phyloP scores from a whole-genome alignment of 2,329 filamentous ascomycete species.

The Westerdykella sp. region DNA sequence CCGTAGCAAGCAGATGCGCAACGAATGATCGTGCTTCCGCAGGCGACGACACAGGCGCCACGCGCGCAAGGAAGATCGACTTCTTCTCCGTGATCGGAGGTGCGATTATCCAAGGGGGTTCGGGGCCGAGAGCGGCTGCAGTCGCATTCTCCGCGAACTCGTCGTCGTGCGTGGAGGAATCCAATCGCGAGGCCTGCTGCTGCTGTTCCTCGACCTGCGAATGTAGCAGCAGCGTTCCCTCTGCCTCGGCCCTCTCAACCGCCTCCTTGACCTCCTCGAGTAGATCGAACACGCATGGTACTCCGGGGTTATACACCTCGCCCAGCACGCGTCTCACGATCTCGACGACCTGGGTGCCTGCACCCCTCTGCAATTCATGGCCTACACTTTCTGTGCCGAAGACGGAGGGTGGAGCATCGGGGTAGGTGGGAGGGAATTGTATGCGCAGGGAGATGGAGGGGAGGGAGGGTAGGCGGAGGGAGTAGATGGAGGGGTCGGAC shows the following conservation, averaged over 20 bases:
- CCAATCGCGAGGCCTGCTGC: neutral
- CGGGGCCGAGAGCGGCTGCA: conserved; percentile 22
- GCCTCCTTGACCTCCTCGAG: conserved; percentile 57
- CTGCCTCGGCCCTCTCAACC: conserved; percentile 44
- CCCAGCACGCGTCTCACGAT: conserved; percentile 62
- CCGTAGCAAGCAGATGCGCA: conserved; percentile 68
- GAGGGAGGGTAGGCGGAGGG: conserved; percentile 60
- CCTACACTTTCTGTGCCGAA: conserved; percentile 75
- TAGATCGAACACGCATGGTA: conserved; percentile 86
- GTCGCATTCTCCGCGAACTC: conserved; percentile 4
- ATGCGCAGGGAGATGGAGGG: conserved; percentile 51
- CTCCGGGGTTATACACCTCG: conserved; percentile 63
- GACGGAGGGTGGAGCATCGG: conserved; percentile 64
- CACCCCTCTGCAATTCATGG: conserved; percentile 59
- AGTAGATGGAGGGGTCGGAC: conserved; percentile 23
- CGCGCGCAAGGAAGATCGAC: conserved; percentile 79
- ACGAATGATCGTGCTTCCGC: conserved; percentile 66
- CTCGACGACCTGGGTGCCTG: conserved; percentile 64
- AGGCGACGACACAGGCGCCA: conserved; percentile 62
- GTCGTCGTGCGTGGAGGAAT: conserved; percentile 2
- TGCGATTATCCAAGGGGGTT: conserved; percentile 66
- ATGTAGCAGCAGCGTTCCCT: conserved; percentile 21
- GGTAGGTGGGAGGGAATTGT: conserved; percentile 68
- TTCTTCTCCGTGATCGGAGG: conserved; percentile 72
- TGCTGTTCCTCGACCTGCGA: conserved; percentile 5